Base-by-base conservation (phyloP, 2,329 filamentous ascomycete genomes). In the Penicillium sp. region DNA sequence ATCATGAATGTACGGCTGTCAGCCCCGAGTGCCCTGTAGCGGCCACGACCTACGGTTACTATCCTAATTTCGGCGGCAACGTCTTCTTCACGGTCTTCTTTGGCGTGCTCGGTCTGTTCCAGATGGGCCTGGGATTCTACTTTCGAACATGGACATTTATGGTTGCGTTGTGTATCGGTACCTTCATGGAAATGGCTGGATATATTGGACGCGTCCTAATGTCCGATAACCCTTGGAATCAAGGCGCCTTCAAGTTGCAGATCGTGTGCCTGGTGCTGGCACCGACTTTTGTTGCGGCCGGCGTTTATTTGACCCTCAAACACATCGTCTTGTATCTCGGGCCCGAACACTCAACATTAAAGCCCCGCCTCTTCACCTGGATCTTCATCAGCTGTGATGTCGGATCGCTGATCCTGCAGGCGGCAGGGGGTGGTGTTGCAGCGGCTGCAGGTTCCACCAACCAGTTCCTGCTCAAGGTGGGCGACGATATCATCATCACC, bases 351-450 rank as follows among this genome's bases (percentile, higher is more conserved):
- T 78, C 76, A 20, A 69, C 71, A 24, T 67, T 80, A 46, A 71
- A 69, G 35, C 75, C 78, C 6, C 65, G 68, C 5, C 69, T 75
- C 45, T 83, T 82, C 63, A 81, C 81, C 9, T 76, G 76, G 64
- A 75, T 83, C 52, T 84, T 84, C 66, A 78, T 84, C 55, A 61
- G 69, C n/a, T 81, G 78, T 58, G 82, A 84, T 55, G 55, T 83
- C 37, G 57, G 80, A 46, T 79, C 77, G n/a, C 74, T 85, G n/a
- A 55, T 80, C 10, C 66, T 83, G 4, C 81, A 84, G 63, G 80
- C 78, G 4, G 73, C 72, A 6, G 81, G 81, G 10, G 81, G 81
- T 49, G 81, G 75, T 43, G 70, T 82, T 40, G 79, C 82, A 1
- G 79, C 81, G 0, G 74, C 75, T 0, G 77, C 77, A 6, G 66